phyloP scores from a whole-genome alignment of 2,329 filamentous ascomycete species.

The Aspergillus sp. region DNA sequence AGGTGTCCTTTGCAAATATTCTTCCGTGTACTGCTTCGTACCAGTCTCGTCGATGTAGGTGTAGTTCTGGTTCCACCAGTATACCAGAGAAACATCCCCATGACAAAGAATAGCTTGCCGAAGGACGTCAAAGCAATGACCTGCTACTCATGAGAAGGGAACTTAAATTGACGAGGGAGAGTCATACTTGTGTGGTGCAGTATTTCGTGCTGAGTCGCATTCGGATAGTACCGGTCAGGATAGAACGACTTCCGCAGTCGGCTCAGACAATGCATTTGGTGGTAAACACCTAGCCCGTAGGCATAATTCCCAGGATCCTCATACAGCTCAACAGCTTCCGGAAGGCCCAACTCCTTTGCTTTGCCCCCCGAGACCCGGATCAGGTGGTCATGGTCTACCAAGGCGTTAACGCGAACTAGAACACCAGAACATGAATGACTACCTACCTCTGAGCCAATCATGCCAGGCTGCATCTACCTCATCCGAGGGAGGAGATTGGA shows the following conservation, averaged over 20 bases:
- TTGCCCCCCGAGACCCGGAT: neutral
- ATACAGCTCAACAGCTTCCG: neutral
- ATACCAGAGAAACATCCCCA: neutral
- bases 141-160: neutral
- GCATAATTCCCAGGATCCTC: neutral
- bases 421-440: too few relatives aligned
- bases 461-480: neutral
- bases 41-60: neutral
- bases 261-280: conserved; percentile 4
- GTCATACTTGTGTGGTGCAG: neutral
- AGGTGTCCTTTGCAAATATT: neutral
- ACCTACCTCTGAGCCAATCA: neutral
- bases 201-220: neutral
- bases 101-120: neutral
- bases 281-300: neutral
- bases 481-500: neutral
- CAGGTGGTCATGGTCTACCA: neutral
- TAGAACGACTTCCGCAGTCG: conserved; percentile 2
- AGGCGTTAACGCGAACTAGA: neutral
- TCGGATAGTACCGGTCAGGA: neutral
- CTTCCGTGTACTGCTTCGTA: neutral
- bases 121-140: neutral
- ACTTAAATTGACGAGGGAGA: too few relatives aligned
- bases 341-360: neutral
- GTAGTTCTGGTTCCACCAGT: neutral